Evolutionary conservation across 495 filamentous ascomycete genomes (phyloP).

Genomic region (Penicillium simplicissimum): DNA sequence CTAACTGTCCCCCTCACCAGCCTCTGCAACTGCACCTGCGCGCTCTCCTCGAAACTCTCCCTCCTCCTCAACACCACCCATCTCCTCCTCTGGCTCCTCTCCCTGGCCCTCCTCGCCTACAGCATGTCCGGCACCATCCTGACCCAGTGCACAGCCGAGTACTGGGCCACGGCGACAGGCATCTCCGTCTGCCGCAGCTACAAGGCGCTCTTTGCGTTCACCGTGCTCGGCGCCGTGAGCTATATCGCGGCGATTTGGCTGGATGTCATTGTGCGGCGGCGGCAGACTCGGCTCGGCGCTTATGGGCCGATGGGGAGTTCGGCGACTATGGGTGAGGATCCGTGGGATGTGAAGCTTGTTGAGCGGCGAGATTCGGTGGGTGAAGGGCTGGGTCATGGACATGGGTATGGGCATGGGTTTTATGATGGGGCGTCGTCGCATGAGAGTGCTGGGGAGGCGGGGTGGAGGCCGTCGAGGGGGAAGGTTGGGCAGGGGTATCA

Average conservation of each 20-base stretch:
- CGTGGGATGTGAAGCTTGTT: conserved; percentile 36
- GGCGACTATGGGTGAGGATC: conserved; percentile 27
- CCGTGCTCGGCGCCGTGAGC: conserved; percentile 48
- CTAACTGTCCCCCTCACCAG: conserved; percentile 53
- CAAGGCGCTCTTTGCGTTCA: conserved; percentile 68
- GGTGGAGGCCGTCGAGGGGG: conserved; percentile 19
- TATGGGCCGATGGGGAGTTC: conserved; percentile 46
- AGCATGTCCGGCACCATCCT: conserved; percentile 56
- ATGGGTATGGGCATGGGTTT: conserved; percentile 19
- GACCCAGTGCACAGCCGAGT: conserved; percentile 53
- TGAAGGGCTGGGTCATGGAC: neutral
- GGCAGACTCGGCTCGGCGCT: conserved; percentile 45
- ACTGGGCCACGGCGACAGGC: conserved; percentile 59
- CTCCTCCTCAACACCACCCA: conserved; percentile 52
- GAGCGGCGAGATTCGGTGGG: conserved; percentile 21
- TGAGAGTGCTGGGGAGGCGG: conserved; percentile 3
- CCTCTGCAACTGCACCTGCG: conserved; percentile 55
- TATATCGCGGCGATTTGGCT: conserved; percentile 51
- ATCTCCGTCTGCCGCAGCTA: conserved; percentile 63
- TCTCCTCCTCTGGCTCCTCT: conserved; percentile 57
- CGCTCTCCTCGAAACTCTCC: conserved; percentile 58
- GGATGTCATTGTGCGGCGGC: conserved; percentile 50
- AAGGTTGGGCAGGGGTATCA: conserved; percentile 25
- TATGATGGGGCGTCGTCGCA: conserved; percentile 31
- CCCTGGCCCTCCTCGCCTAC: conserved; percentile 58